Conservation (phyloP, 176 grass and related monocot genomes). For the Stipa capillata region DNA sequence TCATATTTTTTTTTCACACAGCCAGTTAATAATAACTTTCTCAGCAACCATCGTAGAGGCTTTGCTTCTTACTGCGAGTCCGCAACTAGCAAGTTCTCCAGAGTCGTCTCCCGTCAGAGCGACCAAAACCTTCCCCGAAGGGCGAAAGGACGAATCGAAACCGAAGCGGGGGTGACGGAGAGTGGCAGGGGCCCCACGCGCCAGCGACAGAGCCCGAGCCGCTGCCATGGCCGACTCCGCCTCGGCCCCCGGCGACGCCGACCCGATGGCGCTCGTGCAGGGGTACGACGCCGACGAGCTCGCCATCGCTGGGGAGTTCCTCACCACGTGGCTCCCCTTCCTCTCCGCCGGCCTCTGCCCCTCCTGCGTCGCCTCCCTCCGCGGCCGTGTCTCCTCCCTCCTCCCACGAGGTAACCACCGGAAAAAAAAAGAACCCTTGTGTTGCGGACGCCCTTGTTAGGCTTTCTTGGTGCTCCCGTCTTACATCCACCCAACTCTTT, state of each 20-base stretch:
- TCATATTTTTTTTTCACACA: no score
- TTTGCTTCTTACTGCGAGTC: neutral
- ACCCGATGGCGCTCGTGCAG: constrained; percentile 55
- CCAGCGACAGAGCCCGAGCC: neutral
- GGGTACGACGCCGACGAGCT: constrained; percentile 56
- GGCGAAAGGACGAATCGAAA: neutral
- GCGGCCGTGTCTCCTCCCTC: constrained; percentile 58
- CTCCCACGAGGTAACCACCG: constrained; percentile 41
- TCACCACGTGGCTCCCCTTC: constrained; percentile 88
- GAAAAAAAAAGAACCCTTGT: neutral
- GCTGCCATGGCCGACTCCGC: neutral
- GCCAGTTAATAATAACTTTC: no score
- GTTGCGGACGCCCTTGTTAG: neutral
- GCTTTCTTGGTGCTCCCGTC: neutral
- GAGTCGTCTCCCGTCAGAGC: neutral
- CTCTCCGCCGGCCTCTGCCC: constrained; percentile 66
- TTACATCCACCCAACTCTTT: constrained; percentile 1
- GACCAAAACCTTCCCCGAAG: neutral
- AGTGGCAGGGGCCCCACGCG: neutral
- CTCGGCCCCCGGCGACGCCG: constrained; percentile 1
- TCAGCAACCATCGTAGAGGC: no score
- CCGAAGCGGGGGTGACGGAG: neutral
- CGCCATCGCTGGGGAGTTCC: constrained; percentile 82
- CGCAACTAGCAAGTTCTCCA: neutral
- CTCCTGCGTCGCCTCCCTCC: constrained; percentile 44